These are phyloP conservation scores for Whalleya microplaca DNA, from an alignment of 2,329 filamentous ascomycete genomes.

Conservation along the genomic window DNA sequence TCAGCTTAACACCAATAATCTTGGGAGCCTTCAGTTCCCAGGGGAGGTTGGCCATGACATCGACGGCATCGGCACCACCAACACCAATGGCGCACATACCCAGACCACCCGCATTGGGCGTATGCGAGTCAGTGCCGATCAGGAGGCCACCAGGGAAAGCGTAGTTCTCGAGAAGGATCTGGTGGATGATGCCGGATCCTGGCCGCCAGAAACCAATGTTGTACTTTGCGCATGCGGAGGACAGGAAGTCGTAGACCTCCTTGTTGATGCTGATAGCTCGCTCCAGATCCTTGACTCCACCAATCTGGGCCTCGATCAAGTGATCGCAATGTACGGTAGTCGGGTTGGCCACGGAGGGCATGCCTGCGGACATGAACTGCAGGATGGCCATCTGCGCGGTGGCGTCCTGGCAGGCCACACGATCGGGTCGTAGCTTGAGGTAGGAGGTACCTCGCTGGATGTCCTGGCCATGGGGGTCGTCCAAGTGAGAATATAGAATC, in stretches of 20 bases:
- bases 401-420: conserved; percentile 98
- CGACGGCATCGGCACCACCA: conserved; percentile 96
- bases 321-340: conserved; percentile 98
- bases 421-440: conserved; percentile 93
- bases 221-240: conserved; percentile 95
- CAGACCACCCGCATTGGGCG: conserved; percentile 94
- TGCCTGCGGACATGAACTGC: conserved; percentile 99
- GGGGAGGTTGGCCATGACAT: conserved; percentile 77
- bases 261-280: conserved; percentile 94
- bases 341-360: conserved; percentile 93
- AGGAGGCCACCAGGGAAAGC: conserved; percentile 98
- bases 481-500: conserved; percentile 97
- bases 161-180: conserved; percentile 98
- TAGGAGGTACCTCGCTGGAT: conserved; percentile 96
- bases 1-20: conserved; percentile 94
- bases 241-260: conserved; percentile 98
- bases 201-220: conserved; percentile 99
- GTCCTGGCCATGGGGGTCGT: conserved; percentile 94
- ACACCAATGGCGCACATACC: conserved; percentile 96
- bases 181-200: conserved; percentile 98
- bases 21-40: conserved; percentile 99
- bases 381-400: conserved; percentile 99
- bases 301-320: conserved; percentile 96
- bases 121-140: conserved; percentile 98
- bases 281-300: conserved; percentile 90